Evolutionary conservation across 2,329 filamentous ascomycete genomes (phyloP).

Genomic region (Alternaria longipes): DNA sequence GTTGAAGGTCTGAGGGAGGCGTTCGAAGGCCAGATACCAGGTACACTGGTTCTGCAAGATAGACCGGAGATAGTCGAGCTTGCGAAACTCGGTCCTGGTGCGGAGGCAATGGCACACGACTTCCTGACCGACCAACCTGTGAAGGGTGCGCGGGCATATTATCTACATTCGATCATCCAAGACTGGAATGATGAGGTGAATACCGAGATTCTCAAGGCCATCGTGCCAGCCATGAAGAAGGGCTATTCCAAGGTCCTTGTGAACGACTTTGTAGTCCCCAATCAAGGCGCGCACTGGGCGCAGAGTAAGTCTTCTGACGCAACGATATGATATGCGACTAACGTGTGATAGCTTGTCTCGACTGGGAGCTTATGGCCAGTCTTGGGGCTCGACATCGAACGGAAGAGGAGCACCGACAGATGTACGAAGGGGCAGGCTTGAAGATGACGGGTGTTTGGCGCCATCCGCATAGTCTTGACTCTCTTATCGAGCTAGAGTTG

Average conservation of each 20-base stretch:
- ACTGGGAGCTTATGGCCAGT: slow-evolving; percentile 38
- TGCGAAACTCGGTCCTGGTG: slow-evolving; percentile 30
- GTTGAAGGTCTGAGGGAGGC: slow-evolving; percentile 30
- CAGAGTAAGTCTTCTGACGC: slow-evolving; percentile 25
- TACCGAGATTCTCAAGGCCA: slow-evolving; percentile 31
- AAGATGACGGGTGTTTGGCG: slow-evolving; percentile 31
- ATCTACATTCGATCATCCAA: slow-evolving; percentile 41
- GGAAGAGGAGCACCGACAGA: slow-evolving; percentile 27
- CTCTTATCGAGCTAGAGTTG: slow-evolving; percentile 35
- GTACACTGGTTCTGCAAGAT: slow-evolving; percentile 36
- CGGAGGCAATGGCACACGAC: slow-evolving; percentile 48
- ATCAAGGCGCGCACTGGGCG: slow-evolving; percentile 34
- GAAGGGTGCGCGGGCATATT: slow-evolving; percentile 45
- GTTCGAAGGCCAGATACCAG: slow-evolving; percentile 26
- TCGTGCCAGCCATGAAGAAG: slow-evolving; percentile 40
- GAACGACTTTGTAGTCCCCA: slow-evolving; percentile 40
- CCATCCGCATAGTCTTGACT: slow-evolving; percentile 32
- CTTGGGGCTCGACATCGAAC: slow-evolving; percentile 38
- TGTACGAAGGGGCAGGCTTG: slow-evolving; percentile 33
- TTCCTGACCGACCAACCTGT: slow-evolving; percentile 45
- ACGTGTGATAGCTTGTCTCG: slow-evolving; percentile 25
- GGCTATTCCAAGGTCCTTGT: slow-evolving; percentile 41
- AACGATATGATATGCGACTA: neutral
- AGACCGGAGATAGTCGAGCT: slow-evolving; percentile 31
- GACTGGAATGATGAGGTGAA: slow-evolving; percentile 40